phyloP scores from a whole-genome alignment of 2,329 filamentous ascomycete species.

The Cryphonectria naterciae region DNA sequence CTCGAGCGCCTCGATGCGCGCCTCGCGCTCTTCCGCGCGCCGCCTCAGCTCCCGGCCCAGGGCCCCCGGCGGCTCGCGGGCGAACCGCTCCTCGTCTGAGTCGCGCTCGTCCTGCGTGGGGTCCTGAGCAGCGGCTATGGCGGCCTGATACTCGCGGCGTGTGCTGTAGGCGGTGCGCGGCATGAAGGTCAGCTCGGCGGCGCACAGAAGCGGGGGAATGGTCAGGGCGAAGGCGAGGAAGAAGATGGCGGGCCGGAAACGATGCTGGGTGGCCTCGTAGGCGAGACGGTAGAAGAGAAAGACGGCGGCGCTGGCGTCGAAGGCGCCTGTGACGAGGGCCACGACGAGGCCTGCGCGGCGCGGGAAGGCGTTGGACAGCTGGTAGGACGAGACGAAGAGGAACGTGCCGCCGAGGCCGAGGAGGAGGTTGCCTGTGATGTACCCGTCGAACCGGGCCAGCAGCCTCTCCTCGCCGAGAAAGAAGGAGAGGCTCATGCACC shows the following conservation, averaged over 20 bases:
- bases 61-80: conserved; percentile 42
- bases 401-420: conserved; percentile 66
- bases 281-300: conserved; percentile 62
- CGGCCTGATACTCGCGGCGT: conserved; percentile 43
- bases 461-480: conserved; percentile 17
- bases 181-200: conserved; percentile 47
- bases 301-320: conserved; percentile 66
- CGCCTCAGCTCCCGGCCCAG: conserved; percentile 47
- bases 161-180: conserved; percentile 45
- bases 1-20: conserved; percentile 65
- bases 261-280: conserved; percentile 50
- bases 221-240: conserved; percentile 44
- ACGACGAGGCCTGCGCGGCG: conserved; percentile 62
- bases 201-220: conserved; percentile 42
- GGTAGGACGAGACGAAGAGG: conserved; percentile 67
- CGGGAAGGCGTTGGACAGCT: conserved; percentile 68
- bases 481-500: conserved; percentile 46
- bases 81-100: conserved; percentile 58
- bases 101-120: conserved; percentile 49
- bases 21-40: conserved; percentile 56
- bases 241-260: conserved; percentile 43
- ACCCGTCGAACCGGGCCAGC: conserved; percentile 56
- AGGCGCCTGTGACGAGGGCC: conserved; percentile 64
- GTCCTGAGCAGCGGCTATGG: conserved; percentile 45
- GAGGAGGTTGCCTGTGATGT: conserved; percentile 62